Evolutionary conservation across 129 eudicot species (phyloP).

Genomic region (Flaveria bidentis): DNA sequence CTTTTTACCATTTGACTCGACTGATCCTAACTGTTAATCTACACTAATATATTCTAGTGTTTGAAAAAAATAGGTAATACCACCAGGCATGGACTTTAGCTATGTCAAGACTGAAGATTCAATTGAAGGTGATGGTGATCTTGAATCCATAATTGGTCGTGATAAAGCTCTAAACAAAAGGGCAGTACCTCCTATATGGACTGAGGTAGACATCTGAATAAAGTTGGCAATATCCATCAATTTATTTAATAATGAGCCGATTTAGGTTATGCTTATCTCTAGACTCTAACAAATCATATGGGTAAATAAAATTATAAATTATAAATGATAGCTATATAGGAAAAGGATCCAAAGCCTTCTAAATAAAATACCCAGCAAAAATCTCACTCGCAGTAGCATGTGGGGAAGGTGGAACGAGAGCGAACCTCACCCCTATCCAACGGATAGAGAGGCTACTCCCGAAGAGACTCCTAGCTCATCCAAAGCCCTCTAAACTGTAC

Average conservation of each 20-base stretch:
- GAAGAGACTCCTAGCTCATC: no score
- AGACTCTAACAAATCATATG: background rate
- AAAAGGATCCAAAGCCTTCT: no score
- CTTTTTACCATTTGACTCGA: background rate
- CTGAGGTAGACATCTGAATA: slow-evolving; percentile 52
- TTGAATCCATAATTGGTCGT: slow-evolving; percentile 57
- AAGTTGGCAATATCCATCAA: background rate
- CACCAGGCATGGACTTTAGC: slow-evolving; percentile 95
- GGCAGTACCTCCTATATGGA: slow-evolving; percentile 76
- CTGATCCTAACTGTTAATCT: background rate
- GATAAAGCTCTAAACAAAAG: slow-evolving; percentile 56
- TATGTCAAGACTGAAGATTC: slow-evolving; percentile 59
- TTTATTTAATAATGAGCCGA: background rate
- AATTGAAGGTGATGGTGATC: slow-evolving; percentile 62
- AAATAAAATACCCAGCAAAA: no score
- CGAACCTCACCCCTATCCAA: no score
- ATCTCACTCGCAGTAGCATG: no score
- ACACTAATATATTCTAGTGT: slow-evolving; percentile 11
- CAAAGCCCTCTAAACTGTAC: background rate
- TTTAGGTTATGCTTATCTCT: slow-evolving; percentile 1
- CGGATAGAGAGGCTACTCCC: no score
- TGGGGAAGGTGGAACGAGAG: no score
- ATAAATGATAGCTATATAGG: background rate
- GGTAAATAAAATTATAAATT: background rate
- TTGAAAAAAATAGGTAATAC: slow-evolving; percentile 58